These are phyloP conservation scores for Sonneratia alba DNA, from an alignment of 345 rosid species.

Conservation along the genomic window DNA sequence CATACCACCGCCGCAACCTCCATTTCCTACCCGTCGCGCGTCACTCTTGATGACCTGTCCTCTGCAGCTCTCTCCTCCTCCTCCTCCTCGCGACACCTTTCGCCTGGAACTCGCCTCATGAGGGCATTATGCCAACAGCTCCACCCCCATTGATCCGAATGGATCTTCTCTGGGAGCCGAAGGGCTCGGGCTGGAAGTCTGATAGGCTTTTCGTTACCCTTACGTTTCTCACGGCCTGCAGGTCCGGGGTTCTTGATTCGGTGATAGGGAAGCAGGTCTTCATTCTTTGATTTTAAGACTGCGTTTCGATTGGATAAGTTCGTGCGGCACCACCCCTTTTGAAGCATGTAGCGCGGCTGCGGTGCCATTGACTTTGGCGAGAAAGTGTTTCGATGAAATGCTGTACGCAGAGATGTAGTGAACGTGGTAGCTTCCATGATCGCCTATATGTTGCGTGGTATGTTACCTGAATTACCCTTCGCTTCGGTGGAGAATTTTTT, in stretches of 20 bases:
- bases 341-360: slow-evolving; percentile 24
- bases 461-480: slow-evolving; percentile 10
- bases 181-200: slow-evolving; percentile 11
- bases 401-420: slow-evolving; percentile 28
- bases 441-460: slow-evolving; percentile 29
- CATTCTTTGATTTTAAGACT: slow-evolving; percentile 16
- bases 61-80: background rate
- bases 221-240: slow-evolving; percentile 23
- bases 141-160: slow-evolving; percentile 10
- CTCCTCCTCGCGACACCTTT: slow-evolving; percentile 16
- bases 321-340: slow-evolving; percentile 20
- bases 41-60: slow-evolving; percentile 14
- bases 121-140: slow-evolving; percentile 15
- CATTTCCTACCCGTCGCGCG: slow-evolving; percentile 17
- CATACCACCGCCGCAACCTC: slow-evolving; percentile 14
- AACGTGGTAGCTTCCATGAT: slow-evolving; percentile 52
- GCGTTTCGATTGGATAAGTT: slow-evolving; percentile 19
- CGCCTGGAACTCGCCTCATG: slow-evolving; percentile 20
- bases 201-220: slow-evolving; percentile 23
- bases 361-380: slow-evolving; percentile 24
- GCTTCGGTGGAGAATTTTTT: background rate
- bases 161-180: slow-evolving; percentile 16
- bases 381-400: slow-evolving; percentile 28
- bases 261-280: slow-evolving; percentile 12
- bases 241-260: slow-evolving; percentile 16